A percentile compares a stretch with the other conserved stretches of the same genome.
These are phyloP conservation scores for Limnanthes douglasii DNA, from an alignment of 345 rosid genomes.

Conservation along the genomic window DNA sequence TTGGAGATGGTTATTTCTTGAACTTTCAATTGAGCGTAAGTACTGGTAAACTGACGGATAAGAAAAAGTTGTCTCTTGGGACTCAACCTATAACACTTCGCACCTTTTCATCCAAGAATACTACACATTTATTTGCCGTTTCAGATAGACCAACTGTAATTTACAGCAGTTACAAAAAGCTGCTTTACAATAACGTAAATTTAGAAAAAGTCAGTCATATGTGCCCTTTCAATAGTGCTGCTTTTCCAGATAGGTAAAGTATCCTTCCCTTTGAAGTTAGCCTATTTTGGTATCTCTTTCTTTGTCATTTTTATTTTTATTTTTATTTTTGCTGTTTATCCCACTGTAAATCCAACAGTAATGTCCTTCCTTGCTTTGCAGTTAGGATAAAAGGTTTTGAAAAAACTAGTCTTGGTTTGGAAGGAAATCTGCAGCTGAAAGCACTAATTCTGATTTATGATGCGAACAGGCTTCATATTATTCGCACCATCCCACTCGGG, in stretches of 20 bases:
- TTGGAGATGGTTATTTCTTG: constrained; percentile 93
- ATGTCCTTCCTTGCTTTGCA: no score
- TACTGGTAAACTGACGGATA: constrained; percentile 56
- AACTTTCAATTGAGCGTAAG: constrained; percentile 64
- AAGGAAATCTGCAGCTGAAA: constrained; percentile 52
- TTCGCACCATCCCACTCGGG: constrained; percentile 88
- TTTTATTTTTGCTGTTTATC: neutral
- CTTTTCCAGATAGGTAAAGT: constrained; percentile 82
- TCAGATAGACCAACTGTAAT: constrained; percentile 95
- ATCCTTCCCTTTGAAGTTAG: neutral
- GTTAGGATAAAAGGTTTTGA: no score
- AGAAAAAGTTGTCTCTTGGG: constrained; percentile 85
- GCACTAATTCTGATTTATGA: no score
- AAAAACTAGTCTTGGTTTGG: constrained; percentile 8
- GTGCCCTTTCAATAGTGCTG: constrained; percentile 93
- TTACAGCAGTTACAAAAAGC: constrained; percentile 94
- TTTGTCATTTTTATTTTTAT: neutral
- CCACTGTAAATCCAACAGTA: no score
- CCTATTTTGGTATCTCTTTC: neutral
- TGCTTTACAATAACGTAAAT: constrained; percentile 91
- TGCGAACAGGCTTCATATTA: constrained; percentile 94
- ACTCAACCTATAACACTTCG: constrained; percentile 96
- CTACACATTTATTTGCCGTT: constrained; percentile 89
- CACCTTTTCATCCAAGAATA: constrained; percentile 82
- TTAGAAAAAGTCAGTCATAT: constrained; percentile 92